Evolutionary conservation across 129 eudicot genomes (phyloP).

Genomic region (Chrysanthemum makinoi): DNA sequence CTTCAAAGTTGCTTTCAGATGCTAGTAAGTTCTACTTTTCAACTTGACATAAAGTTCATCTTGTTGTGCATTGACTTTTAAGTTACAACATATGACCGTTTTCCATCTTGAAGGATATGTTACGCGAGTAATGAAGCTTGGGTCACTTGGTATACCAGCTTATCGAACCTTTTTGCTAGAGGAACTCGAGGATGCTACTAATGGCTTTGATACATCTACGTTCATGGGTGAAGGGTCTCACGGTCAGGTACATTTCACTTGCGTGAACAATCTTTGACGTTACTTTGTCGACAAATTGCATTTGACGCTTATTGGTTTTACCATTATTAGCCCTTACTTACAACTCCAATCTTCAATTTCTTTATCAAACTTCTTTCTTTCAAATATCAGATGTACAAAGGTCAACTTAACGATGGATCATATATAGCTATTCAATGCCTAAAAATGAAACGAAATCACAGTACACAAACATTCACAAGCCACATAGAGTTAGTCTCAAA

Average conservation of each 20-base stretch:
- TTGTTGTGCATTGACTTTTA: slow-evolving; percentile 13
- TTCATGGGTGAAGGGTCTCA: slow-evolving; percentile 69
- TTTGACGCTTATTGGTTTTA: too few relatives aligned
- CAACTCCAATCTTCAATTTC: neutral
- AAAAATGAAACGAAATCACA: slow-evolving; percentile 61
- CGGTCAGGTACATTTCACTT: slow-evolving; percentile 62
- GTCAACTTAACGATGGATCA: slow-evolving; percentile 62
- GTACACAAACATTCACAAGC: slow-evolving; percentile 53
- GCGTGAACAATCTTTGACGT: neutral
- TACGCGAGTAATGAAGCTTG: slow-evolving; percentile 75
- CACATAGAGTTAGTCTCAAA: slow-evolving; percentile 81
- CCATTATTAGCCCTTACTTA: too few relatives aligned
- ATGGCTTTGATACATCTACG: slow-evolving; percentile 52
- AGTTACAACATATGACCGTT: neutral
- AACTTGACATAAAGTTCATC: neutral
- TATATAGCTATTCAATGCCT: slow-evolving; percentile 67
- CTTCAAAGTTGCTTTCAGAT: slow-evolving; percentile 76
- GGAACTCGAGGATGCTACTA: slow-evolving; percentile 86
- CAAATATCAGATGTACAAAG: slow-evolving; percentile 69
- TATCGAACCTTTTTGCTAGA: slow-evolving; percentile 66
- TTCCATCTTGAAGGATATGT: slow-evolving; percentile 57
- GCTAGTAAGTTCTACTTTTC: slow-evolving; percentile 54
- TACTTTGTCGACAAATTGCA: neutral
- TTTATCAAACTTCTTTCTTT: neutral
- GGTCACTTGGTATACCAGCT: slow-evolving; percentile 70